Base-by-base conservation (phyloP, 495 filamentous ascomycete species). In the Gamarada debralockiae region DNA sequence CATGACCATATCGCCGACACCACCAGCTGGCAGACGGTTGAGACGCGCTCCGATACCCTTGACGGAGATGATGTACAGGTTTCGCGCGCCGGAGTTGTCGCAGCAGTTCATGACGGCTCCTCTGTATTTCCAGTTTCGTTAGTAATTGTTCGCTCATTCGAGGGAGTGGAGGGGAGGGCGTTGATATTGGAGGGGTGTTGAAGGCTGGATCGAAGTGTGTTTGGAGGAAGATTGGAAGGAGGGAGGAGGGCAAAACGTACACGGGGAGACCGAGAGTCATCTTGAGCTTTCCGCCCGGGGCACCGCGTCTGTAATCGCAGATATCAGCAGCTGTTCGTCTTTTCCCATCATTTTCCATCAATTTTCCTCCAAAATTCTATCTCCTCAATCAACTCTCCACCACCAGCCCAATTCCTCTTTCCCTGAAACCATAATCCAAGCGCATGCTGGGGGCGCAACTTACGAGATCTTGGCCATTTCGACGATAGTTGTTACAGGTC, bases 1-100 rank as follows among this genome's bases (percentile, higher is more conserved):
- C 95, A 98, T 98, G 65, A 98, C 95, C 93, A 98, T 97, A 79
- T 98, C 93, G 63, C 92, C 92, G 65, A 97, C 95, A 82, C 93
- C 93, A 47, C 86, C 93, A 65, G 95, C 95, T 62, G 93, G 93
- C 59, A 99, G 86, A 72, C 93, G 84, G 82, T 99, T 99, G 57
- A 99, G 87, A 60, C 93, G 90, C 60, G 93, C 95, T 81, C 93
- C 95, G 68, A 93, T 91, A 79, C 93, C 93, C 82, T 93, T 95
- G 74, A 99, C 95, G 70, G 95, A 93, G 79, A 99, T 97, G 84
- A 99, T 97, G 88, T 97, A 99, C 59, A 99, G 83, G 77, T 97
- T 97, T 61, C 93, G 90, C 58, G 93, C 93, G 72, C 95, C 93
- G 67, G 89, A 95, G 85, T 97, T 96, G 80, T 98, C 93, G 74